Evolutionary conservation across 257 asterid genomes (phyloP).

Genomic region (Ajuga chamaepitys): DNA sequence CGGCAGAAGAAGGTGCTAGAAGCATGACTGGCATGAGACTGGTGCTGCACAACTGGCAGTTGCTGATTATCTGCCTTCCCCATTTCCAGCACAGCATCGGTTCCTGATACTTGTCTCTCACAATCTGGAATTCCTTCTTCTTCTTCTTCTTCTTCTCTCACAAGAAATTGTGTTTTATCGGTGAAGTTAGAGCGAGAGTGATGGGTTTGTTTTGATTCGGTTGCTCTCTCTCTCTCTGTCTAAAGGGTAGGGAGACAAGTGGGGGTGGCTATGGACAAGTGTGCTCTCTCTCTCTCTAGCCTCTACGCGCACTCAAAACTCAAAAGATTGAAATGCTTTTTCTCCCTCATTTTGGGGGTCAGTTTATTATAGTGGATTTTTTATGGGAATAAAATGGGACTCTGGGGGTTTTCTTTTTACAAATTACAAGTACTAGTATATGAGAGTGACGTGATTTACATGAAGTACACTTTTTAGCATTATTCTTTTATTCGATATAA

Average conservation of each 20-base stretch:
- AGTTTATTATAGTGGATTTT: not conserved
- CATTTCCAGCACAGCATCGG: slow-evolving; percentile 82
- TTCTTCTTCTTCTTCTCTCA: too few species aligned
- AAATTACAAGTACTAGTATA: too few species aligned
- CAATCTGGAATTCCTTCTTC: not conserved
- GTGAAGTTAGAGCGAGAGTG: slow-evolving; percentile 6
- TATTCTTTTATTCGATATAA: too few species aligned
- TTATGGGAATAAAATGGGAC: not conserved
- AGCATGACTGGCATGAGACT: slow-evolving; percentile 20
- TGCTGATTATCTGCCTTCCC: slow-evolving; percentile 54
- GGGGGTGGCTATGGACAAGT: slow-evolving; percentile 31
- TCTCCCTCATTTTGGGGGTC: not conserved
- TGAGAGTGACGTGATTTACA: too few species aligned
- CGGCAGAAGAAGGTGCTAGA: slow-evolving; percentile 40
- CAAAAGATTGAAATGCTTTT: not conserved
- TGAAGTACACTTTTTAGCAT: too few species aligned
- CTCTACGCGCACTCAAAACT: slow-evolving; percentile 21
- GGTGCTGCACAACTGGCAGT: slow-evolving; percentile 57
- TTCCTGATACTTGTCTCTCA: slow-evolving; percentile 15
- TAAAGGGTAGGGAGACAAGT: slow-evolving; percentile 24
- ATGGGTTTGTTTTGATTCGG: not conserved
- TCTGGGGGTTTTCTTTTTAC: not conserved
- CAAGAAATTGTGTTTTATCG: not conserved
- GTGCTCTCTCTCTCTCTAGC: slow-evolving; percentile 5
- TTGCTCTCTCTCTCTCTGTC: slow-evolving; percentile 20